These are phyloP conservation scores for Fraxinus anomala DNA, from an alignment of 257 asterid genomes.

Conservation along the genomic window DNA sequence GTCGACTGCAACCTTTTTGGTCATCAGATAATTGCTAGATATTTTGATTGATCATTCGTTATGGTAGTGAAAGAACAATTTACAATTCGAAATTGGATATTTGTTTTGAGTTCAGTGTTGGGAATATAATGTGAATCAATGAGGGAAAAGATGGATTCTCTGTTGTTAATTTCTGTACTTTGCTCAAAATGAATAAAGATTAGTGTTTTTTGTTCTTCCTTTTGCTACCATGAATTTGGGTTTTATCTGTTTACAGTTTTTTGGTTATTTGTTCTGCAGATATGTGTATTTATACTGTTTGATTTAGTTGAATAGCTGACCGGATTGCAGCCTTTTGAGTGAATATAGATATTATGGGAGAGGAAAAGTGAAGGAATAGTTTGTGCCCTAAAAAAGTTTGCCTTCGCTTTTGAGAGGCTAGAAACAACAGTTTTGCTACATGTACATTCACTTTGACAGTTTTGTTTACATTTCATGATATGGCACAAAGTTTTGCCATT, in stretches of 20 bases:
- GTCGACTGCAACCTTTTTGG: slow-evolving; percentile 17
- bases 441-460: too few species aligned
- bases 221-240: neutral
- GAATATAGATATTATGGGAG: too few species aligned
- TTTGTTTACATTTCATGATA: too few species aligned
- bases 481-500: too few species aligned
- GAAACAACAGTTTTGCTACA: too few species aligned
- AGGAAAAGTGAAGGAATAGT: too few species aligned
- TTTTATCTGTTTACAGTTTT: neutral
- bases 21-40: neutral
- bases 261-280: neutral
- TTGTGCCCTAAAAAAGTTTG: too few species aligned
- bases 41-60: neutral
- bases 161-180: neutral
- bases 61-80: neutral
- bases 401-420: too few species aligned
- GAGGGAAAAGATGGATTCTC: neutral
- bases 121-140: neutral
- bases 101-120: neutral
- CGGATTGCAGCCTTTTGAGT: neutral
- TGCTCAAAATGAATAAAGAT: slow-evolving; percentile 6
- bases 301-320: slow-evolving; percentile 2
- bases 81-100: neutral
- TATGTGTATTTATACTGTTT: slow-evolving; percentile 8
- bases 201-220: neutral